A percentile compares a stretch with the other conserved stretches of the same genome.
These are phyloP conservation scores for Paracamarosporium sp. DNA, from an alignment of 2,329 filamentous ascomycete genomes.

Conservation along the genomic window DNA sequence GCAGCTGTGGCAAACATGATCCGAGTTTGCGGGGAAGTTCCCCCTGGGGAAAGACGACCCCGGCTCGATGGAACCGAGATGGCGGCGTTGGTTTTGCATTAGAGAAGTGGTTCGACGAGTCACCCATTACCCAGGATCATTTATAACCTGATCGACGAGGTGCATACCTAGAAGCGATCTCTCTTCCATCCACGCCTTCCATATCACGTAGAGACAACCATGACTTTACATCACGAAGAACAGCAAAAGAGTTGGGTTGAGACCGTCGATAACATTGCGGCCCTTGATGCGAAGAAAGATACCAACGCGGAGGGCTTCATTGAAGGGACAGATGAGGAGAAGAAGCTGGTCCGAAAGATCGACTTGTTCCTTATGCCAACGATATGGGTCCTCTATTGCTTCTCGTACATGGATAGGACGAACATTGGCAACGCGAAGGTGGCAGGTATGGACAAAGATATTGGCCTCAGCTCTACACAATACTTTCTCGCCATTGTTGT, in stretches of 20 bases:
- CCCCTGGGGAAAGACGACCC: constrained; percentile 7
- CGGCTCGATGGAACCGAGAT: neutral
- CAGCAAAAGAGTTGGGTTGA: constrained; percentile 14
- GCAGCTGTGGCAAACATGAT: constrained; percentile 13
- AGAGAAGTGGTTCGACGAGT: neutral
- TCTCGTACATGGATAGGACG: constrained; percentile 34
- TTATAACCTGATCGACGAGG: neutral
- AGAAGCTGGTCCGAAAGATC: constrained; percentile 30
- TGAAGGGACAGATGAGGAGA: constrained; percentile 24
- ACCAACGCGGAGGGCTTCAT: constrained; percentile 9
- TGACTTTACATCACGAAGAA: constrained; percentile 15
- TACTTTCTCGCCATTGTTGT: constrained; percentile 45
- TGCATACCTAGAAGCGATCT: neutral
- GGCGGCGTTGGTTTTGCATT: neutral
- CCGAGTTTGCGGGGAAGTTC: constrained; percentile 14
- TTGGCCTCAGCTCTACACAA: constrained; percentile 57
- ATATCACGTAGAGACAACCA: neutral
- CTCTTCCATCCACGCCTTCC: neutral
- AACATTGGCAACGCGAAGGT: constrained; percentile 53
- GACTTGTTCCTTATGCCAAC: constrained; percentile 33
- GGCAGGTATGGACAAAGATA: constrained; percentile 30
- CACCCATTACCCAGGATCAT: no score
- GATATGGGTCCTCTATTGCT: constrained; percentile 31
- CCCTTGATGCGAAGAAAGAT: constrained; percentile 14
- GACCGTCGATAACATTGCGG: constrained; percentile 17